phyloP scores from a whole-genome alignment of 202 grass and related monocot species.

The Carex arenaria region DNA sequence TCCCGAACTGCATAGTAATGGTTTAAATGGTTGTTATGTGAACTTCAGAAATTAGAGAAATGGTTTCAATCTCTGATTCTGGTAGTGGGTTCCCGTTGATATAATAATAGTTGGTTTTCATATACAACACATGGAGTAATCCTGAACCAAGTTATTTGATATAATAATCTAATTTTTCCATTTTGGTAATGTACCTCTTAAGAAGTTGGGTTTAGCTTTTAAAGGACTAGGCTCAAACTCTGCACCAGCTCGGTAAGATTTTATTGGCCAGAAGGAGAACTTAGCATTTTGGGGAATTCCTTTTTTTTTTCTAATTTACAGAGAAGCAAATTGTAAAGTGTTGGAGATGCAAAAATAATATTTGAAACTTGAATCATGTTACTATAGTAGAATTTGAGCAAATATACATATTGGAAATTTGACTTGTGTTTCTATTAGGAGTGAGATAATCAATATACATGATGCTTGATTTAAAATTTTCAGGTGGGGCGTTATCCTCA shows the following conservation, averaged over 20 bases:
- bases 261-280: slow-evolving; percentile 3
- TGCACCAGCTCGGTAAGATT: slow-evolving; percentile 80
- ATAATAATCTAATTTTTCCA: too few relatives aligned
- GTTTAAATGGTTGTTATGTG: too few relatives aligned
- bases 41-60: too few relatives aligned
- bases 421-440: not conserved
- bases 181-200: slow-evolving; percentile 10
- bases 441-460: not conserved
- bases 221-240: slow-evolving; percentile 84
- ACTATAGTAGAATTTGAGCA: not conserved
- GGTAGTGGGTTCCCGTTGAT: too few relatives aligned
- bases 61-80: too few relatives aligned
- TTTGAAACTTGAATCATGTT: too few relatives aligned
- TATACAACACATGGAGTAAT: too few relatives aligned
- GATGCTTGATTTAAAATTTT: slow-evolving; percentile 19
- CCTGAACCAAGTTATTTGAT: too few relatives aligned
- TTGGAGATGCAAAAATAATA: not conserved
- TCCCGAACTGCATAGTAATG: too few relatives aligned
- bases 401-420: not conserved
- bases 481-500: not conserved
- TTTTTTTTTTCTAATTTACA: not conserved
- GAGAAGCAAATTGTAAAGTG: not conserved
- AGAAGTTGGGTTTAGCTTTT: slow-evolving; percentile 75
- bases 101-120: too few relatives aligned
- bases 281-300: not conserved